phyloP scores from a whole-genome alignment of 495 filamentous ascomycete genomes.

The Penicillium soppii region DNA sequence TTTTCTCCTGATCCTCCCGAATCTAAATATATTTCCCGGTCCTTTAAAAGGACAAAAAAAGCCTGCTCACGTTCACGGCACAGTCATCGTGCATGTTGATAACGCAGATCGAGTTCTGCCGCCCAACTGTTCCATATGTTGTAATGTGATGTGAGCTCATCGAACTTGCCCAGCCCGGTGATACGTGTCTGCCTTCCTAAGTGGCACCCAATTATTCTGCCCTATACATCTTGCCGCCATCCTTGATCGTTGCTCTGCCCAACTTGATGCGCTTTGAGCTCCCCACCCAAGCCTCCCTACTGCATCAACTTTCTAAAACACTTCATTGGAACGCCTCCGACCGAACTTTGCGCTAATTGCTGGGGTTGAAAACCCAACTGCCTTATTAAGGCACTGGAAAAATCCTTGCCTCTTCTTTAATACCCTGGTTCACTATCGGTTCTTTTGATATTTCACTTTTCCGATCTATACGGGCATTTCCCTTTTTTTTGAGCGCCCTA shows the following conservation, averaged over 20 bases:
- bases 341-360: constrained; percentile 20
- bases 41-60: too few species aligned
- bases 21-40: constrained; percentile 3
- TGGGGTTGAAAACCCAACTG: constrained; percentile 6
- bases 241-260: constrained; percentile 30
- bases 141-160: constrained; percentile 17
- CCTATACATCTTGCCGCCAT: constrained; percentile 14
- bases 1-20: background rate
- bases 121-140: constrained; percentile 15
- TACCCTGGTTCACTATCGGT: background rate
- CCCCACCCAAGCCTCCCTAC: constrained; percentile 19
- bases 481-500: background rate
- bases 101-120: constrained; percentile 25
- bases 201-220: constrained; percentile 31
- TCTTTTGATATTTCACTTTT: background rate
- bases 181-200: constrained; percentile 28
- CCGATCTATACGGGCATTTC: background rate
- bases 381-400: background rate
- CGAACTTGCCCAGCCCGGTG: constrained; percentile 8
- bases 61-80: background rate
- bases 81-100: background rate
- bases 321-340: constrained; percentile 6
- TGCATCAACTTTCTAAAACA: constrained; percentile 6
- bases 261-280: constrained; percentile 26
- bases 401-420: constrained; percentile 14